phyloP scores from a whole-genome alignment of 176 grass and related monocot species.

The Oryza longistaminata region DNA sequence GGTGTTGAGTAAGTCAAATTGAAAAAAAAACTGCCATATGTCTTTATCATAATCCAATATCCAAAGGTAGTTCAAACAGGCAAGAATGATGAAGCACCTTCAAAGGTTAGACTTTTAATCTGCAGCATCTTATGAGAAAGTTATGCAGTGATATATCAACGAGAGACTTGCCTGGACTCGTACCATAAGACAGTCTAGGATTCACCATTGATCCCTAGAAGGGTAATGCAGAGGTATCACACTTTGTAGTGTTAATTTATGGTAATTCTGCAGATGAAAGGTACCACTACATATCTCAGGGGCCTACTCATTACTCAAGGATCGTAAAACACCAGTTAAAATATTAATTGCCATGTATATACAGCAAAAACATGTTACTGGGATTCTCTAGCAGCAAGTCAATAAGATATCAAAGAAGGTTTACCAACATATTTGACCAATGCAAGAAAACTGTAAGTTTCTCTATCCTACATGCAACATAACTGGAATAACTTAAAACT shows the following conservation, averaged over 20 bases:
- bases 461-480: background rate
- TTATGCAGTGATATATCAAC: background rate
- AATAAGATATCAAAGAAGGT: background rate
- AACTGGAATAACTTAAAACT: background rate
- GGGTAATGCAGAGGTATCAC: background rate
- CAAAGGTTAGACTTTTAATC: background rate
- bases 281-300: background rate
- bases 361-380: background rate
- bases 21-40: background rate
- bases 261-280: background rate
- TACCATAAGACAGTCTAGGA: background rate
- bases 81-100: slow-evolving; percentile 13
- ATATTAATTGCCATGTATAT: background rate
- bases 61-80: slow-evolving; percentile 17
- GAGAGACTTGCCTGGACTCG: background rate
- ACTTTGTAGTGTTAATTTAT: background rate
- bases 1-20: background rate
- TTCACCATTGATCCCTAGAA: background rate
- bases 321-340: background rate
- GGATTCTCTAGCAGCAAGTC: background rate
- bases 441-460: background rate
- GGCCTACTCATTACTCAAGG: background rate
- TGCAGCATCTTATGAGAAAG: background rate
- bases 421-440: background rate
- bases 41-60: background rate